These are phyloP conservation scores for Coniophora puteana DNA, from an alignment of 1,284 basidiomycete species.

Conservation along the genomic window DNA sequence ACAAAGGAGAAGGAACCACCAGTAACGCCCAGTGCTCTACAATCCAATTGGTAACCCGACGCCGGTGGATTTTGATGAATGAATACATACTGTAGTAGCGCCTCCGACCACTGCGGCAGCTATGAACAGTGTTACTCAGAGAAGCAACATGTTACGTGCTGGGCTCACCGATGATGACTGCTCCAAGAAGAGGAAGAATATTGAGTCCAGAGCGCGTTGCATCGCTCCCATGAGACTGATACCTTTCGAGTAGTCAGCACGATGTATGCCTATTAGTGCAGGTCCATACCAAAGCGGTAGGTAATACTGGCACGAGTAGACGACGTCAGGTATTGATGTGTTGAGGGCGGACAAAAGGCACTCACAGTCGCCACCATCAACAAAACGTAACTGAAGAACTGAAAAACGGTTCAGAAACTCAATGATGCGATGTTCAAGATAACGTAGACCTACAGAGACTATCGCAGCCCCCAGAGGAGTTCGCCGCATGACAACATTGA, in stretches of 20 bases:
- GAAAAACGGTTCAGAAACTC: neutral
- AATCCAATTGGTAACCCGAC: neutral
- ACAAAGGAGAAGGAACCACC: constrained; percentile 3
- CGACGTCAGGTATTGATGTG: neutral
- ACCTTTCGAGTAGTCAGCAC: constrained; percentile 33
- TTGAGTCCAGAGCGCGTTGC: constrained; percentile 37
- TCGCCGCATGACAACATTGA: constrained; percentile 22
- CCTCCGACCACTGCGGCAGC: neutral
- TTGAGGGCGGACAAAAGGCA: neutral
- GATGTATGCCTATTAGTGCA: neutral
- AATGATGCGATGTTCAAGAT: neutral
- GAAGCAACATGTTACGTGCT: constrained; percentile 39
- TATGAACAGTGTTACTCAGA: constrained; percentile 25
- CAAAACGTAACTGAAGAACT: constrained; percentile 1
- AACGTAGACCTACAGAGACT: neutral
- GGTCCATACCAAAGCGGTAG: constrained; percentile 2
- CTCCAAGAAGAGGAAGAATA: constrained; percentile 36
- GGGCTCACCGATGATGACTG: constrained; percentile 10
- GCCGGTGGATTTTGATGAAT: neutral
- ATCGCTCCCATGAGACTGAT: constrained; percentile 30
- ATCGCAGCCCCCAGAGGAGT: constrained; percentile 22
- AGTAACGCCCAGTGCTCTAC: constrained; percentile 5
- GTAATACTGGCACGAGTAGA: neutral
- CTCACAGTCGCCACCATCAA: neutral
- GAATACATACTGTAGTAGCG: neutral